Base-by-base conservation (phyloP, 768 basidiomycete species). In the Lentinula lateritia region DNA sequence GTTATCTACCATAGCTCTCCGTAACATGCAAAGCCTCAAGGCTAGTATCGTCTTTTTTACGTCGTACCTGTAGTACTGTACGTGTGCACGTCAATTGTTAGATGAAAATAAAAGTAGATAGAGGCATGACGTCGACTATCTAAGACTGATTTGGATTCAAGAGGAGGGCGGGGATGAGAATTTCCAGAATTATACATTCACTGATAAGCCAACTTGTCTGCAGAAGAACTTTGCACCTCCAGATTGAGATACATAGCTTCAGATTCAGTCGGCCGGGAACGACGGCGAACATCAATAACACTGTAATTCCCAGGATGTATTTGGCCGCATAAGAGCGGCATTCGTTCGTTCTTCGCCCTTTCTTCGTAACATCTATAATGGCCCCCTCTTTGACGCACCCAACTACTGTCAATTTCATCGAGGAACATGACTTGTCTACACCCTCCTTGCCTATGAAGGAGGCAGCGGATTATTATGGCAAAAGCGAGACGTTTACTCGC, bases 381-480 rank as follows among this genome's bases (percentile, higher is more conserved):
- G 82, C 88, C 4, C 90, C 90, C 55, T 68, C 81, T 35, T 71
- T 89, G 56, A 78, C 73, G 63, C 89, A 89, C 67, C 90, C 89
- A 0, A 64, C 88, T 6, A 80, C 81, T 59, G 82, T 88, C 55
- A 78, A 76, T 62, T 90, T 91, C 66, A 69, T 88, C 65, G 89
- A 90, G 65, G 89, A 92, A 61, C 75, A 75, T 18, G 72, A 78
- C 18, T 62, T 66, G 13, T 70, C 75, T 18, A 73, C 74, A 32
- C 68, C 79, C 5, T 80, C 82, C 59, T 77, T 35, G 12, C 50
- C 59, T 7, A 52, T 52, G 35, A 60, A 60, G 41, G 93, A 95
- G 58, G 86, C 93, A 8, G 81, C 86, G 23, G 83, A 85, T 8
- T 95, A 95, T 76, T 96, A 96, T 66, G 91, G 90, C 46, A 86